Conservation (phyloP, 2,329 filamentous ascomycete genomes). For the Penicillium sp. region DNA sequence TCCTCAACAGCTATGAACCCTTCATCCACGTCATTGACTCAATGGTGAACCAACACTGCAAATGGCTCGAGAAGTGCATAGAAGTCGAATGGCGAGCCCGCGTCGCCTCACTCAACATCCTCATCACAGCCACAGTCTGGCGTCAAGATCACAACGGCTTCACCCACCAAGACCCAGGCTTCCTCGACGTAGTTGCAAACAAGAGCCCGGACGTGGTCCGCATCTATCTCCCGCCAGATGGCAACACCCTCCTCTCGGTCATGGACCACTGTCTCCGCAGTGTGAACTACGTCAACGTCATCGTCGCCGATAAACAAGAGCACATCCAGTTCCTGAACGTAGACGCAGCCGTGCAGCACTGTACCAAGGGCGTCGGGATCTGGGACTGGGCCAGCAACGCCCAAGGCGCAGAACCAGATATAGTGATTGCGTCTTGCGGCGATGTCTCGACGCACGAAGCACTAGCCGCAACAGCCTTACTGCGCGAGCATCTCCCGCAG, state of each 20-base stretch:
- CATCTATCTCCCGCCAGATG: conserved; percentile 76
- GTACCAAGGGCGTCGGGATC: conserved; percentile 73
- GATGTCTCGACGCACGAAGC: conserved; percentile 72
- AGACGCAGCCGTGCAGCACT: conserved; percentile 69
- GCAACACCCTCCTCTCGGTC: conserved; percentile 70
- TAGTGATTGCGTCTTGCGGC: conserved; percentile 73
- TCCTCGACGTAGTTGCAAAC: conserved; percentile 74
- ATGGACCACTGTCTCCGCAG: conserved; percentile 73
- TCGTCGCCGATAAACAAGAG: conserved; percentile 75
- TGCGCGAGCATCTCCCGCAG: conserved; percentile 66
- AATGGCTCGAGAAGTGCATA: conserved; percentile 78
- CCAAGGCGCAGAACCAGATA: conserved; percentile 62
- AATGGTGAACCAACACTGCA: conserved; percentile 83
- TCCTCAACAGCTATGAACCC: conserved; percentile 77
- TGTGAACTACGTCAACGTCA: conserved; percentile 74
- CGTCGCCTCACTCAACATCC: conserved; percentile 72
- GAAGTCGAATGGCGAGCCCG: conserved; percentile 74
- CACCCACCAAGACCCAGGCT: conserved; percentile 75
- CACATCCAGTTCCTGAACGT: conserved; percentile 73
- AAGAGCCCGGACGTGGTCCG: conserved; percentile 76
- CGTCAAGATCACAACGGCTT: conserved; percentile 81
- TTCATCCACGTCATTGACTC: conserved; percentile 81
- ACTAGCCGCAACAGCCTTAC: conserved; percentile 68
- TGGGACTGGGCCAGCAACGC: conserved; percentile 76
- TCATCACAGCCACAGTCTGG: conserved; percentile 75